These are phyloP conservation scores for Colletotrichum sp. DNA, from an alignment of 2,329 filamentous ascomycete genomes.

Conservation along the genomic window DNA sequence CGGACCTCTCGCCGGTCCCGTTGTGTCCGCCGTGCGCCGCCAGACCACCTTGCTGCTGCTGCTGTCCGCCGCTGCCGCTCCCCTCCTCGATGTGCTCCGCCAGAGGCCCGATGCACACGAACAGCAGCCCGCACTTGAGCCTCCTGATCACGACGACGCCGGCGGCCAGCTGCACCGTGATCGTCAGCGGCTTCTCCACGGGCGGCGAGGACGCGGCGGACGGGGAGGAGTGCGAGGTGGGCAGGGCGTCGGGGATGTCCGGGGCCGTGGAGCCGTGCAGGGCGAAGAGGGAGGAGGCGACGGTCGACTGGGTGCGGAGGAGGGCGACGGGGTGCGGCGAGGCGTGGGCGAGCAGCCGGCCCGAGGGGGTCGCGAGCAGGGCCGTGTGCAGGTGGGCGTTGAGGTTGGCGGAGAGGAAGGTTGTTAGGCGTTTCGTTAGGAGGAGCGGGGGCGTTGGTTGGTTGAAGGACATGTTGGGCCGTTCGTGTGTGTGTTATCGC, in stretches of 20 bases:
- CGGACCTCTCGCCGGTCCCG: conserved; percentile 25
- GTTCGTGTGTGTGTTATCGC: background rate
- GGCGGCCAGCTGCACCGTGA: conserved; percentile 64
- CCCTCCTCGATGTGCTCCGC: conserved; percentile 27
- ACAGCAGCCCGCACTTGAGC: conserved; percentile 64
- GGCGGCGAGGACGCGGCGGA: conserved; percentile 21
- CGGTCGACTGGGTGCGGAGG: conserved; percentile 67
- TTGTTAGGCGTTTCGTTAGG: conserved; percentile 68
- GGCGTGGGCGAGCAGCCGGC: conserved; percentile 68
- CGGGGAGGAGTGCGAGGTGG: conserved; percentile 33
- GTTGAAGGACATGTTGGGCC: conserved; percentile 36
- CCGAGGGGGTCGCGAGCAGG: conserved; percentile 63
- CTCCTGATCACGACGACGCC: conserved; percentile 64
- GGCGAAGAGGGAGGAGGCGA: conserved; percentile 66
- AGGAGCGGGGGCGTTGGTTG: conserved; percentile 61
- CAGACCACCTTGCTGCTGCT: conserved; percentile 9
- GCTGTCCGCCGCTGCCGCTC: conserved; percentile 1
- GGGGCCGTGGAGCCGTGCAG: conserved; percentile 56
- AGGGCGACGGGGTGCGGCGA: conserved; percentile 55
- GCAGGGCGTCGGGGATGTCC: conserved; percentile 46
- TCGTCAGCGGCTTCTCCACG: conserved; percentile 41
- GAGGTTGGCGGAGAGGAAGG: conserved; percentile 65
- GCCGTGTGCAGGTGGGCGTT: conserved; percentile 62
- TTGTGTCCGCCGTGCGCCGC: background rate
- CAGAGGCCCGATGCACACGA: conserved; percentile 63